Conservation (phyloP, 129 eudicot genomes). For the Arctium lappa region DNA sequence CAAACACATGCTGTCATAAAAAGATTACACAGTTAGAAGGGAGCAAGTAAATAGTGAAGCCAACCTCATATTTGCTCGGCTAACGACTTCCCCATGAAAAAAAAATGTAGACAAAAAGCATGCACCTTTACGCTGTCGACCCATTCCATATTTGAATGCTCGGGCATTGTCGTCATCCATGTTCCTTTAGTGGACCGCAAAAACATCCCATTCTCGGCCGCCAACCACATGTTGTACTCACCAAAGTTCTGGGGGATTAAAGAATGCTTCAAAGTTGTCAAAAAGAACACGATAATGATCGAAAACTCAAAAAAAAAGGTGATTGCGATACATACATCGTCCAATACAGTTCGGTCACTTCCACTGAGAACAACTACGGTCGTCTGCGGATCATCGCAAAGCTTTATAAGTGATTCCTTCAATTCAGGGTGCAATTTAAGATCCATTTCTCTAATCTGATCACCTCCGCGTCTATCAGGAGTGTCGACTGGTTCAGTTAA, state of each 20-base stretch:
- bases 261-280: constrained; percentile 3
- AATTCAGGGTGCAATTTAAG: constrained; percentile 85
- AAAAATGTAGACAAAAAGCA: not conserved
- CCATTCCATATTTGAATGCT: constrained; percentile 94
- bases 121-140: constrained; percentile 77
- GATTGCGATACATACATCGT: constrained; percentile 46
- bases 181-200: constrained; percentile 72
- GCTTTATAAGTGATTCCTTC: constrained; percentile 52
- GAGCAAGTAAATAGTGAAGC: not conserved
- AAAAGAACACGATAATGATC: not conserved
- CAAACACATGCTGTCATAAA: constrained; percentile 78
- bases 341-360: constrained; percentile 72
- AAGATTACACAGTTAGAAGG: constrained; percentile 12
- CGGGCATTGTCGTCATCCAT: constrained; percentile 99
- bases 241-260: constrained; percentile 60
- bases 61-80: too few species aligned
- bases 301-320: not conserved
- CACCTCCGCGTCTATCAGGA: constrained; percentile 86
- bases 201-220: constrained; percentile 98
- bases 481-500: constrained; percentile 84
- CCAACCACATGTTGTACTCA: constrained; percentile 89
- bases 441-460: constrained; percentile 96
- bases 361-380: constrained; percentile 91
- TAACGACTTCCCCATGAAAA: too few species aligned
- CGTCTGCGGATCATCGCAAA: constrained; percentile 77